Conservation (phyloP, 2,329 filamentous ascomycete species). For the Trichoderma sp. region DNA sequence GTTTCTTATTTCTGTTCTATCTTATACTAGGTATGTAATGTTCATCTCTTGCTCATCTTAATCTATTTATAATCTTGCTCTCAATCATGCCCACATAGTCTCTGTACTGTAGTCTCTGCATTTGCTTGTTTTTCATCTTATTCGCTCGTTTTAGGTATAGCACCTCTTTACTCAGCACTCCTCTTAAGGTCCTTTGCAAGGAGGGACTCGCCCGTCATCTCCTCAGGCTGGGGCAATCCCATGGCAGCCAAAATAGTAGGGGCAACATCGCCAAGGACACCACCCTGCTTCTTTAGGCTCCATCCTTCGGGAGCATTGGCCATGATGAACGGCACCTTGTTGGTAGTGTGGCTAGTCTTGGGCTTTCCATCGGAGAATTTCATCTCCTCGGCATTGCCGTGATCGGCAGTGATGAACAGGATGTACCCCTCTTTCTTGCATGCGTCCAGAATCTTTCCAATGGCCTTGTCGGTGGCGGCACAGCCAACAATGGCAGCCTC, state of each 20-base stretch:
- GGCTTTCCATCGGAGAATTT: slow-evolving; percentile 92
- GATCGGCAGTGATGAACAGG: slow-evolving; percentile 93
- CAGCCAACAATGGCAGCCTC: slow-evolving; percentile 86
- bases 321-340: slow-evolving; percentile 98
- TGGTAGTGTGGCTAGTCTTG: slow-evolving; percentile 97
- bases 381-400: slow-evolving; percentile 99
- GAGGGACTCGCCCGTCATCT: slow-evolving; percentile 87
- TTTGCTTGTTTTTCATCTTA: not conserved
- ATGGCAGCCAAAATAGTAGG: slow-evolving; percentile 90
- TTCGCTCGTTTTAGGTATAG: not conserved
- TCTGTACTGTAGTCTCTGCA: not conserved
- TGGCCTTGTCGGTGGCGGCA: slow-evolving; percentile 86
- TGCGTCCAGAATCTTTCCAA: slow-evolving; percentile 85
- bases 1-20: slow-evolving; percentile 12
- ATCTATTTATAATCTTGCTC: not conserved
- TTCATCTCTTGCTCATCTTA: not conserved
- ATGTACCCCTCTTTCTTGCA: slow-evolving; percentile 93
- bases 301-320: slow-evolving; percentile 90
- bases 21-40: not conserved
- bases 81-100: not conserved
- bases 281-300: slow-evolving; percentile 78
- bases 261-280: slow-evolving; percentile 94
- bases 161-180: slow-evolving; percentile 27
- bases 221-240: slow-evolving; percentile 84
- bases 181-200: slow-evolving; percentile 66